phyloP scores from a whole-genome alignment of 441 rosid species.

The Populus tomentosa region DNA sequence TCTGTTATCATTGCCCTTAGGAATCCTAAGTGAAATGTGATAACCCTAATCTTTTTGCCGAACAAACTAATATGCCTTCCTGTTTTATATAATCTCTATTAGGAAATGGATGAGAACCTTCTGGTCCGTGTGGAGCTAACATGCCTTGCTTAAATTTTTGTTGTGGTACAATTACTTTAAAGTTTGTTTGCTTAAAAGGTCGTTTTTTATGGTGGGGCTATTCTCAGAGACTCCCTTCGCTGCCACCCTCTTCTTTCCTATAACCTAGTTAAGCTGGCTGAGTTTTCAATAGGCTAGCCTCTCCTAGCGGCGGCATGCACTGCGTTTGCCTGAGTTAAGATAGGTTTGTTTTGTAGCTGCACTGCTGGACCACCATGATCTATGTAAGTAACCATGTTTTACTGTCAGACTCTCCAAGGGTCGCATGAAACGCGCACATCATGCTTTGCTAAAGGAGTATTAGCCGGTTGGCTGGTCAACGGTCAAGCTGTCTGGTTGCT shows the following conservation, averaged over 20 bases:
- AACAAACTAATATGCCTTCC: neutral
- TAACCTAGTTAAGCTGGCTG: neutral
- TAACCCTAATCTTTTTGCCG: neutral
- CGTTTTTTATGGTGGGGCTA: neutral
- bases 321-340: neutral
- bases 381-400: neutral
- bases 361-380: neutral
- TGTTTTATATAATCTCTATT: neutral
- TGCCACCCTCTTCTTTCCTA: neutral
- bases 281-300: neutral
- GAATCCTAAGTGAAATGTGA: constrained; percentile 60
- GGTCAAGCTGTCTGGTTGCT: too few species aligned
- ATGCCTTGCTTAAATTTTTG: neutral
- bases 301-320: neutral
- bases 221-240: too few species aligned
- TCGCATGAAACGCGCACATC: neutral
- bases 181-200: neutral
- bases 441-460: neutral
- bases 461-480: too few species aligned
- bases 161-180: neutral
- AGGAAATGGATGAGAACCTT: neutral
- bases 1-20: constrained; percentile 88
- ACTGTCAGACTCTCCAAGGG: neutral
- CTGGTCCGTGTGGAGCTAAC: neutral
- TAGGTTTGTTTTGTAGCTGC: neutral